Evolutionary conservation across 179 eudicot species (phyloP).

Genomic region (Beta macrorhiza): DNA sequence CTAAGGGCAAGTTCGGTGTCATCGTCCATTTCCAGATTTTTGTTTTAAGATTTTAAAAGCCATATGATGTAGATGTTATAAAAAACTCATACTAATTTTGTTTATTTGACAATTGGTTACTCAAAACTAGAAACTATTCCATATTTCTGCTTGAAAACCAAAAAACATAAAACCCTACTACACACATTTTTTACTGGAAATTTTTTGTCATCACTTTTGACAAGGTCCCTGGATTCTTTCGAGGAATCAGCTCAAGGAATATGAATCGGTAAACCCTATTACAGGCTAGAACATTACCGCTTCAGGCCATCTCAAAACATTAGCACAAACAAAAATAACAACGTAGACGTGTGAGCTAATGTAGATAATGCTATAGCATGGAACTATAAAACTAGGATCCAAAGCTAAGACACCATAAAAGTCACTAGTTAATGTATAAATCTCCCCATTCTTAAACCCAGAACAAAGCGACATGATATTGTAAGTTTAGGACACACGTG

Average conservation of each 20-base stretch:
- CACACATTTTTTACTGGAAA: background rate
- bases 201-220: background rate
- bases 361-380: background rate
- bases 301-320: background rate
- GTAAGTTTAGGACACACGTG: constrained; percentile 58
- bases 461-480: constrained; percentile 12
- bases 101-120: too few species aligned
- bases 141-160: too few species aligned
- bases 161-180: too few species aligned
- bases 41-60: too few species aligned
- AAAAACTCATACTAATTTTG: too few species aligned
- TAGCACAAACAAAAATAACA: background rate
- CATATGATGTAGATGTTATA: too few species aligned
- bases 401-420: background rate
- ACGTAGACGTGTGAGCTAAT: background rate
- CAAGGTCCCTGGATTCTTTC: background rate
- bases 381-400: background rate
- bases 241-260: background rate
- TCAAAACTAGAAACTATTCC: too few species aligned
- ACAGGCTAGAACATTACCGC: background rate
- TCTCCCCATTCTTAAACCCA: background rate
- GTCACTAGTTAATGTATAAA: background rate
- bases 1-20: background rate
- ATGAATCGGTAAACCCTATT: too few species aligned
- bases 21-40: too few species aligned